These are phyloP conservation scores for Kodamaea sp. DNA, from an alignment of 1,139 yeast species.

Conservation along the genomic window DNA sequence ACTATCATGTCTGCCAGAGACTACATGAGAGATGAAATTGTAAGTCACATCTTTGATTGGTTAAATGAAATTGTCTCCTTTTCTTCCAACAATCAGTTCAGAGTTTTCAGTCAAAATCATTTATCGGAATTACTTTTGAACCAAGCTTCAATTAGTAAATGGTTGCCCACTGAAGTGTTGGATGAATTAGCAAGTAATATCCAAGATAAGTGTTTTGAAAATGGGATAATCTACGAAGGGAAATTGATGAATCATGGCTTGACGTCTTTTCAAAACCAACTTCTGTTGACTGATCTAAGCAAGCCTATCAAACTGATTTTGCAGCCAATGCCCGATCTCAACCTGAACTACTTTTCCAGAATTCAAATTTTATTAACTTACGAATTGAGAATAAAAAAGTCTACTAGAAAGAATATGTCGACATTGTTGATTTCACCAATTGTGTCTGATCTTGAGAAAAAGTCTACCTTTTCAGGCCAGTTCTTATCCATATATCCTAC, in stretches of 20 bases:
- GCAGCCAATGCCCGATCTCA: constrained; percentile 1
- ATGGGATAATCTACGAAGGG: constrained; percentile 33
- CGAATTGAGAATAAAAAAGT: constrained; percentile 58
- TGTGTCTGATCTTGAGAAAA: constrained; percentile 47
- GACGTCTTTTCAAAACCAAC: constrained; percentile 15
- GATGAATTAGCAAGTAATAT: constrained; percentile 4
- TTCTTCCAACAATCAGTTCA: constrained; percentile 24
- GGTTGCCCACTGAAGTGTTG: constrained; percentile 25
- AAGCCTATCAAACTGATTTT: constrained; percentile 14
- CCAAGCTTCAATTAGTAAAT: constrained; percentile 26
- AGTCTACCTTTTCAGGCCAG: constrained; percentile 52
- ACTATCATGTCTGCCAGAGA: constrained; percentile 52
- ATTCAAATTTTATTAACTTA: constrained; percentile 54
- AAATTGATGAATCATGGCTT: constrained; percentile 26
- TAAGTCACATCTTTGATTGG: constrained; percentile 46
- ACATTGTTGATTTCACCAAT: constrained; percentile 54
- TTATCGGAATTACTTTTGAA: constrained; percentile 34
- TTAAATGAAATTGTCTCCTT: constrained; percentile 40
- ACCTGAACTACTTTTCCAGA: constrained; percentile 30
- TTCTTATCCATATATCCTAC: constrained; percentile 57
- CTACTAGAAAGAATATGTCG: constrained; percentile 47
- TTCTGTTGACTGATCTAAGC: constrained; percentile 14
- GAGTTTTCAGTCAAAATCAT: constrained; percentile 22
- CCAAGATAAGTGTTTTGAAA: constrained; percentile 27
- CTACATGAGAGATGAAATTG: constrained; percentile 46